These are phyloP conservation scores for Przewalskia tangutica DNA, from an alignment of 257 asterid species.

Conservation along the genomic window DNA sequence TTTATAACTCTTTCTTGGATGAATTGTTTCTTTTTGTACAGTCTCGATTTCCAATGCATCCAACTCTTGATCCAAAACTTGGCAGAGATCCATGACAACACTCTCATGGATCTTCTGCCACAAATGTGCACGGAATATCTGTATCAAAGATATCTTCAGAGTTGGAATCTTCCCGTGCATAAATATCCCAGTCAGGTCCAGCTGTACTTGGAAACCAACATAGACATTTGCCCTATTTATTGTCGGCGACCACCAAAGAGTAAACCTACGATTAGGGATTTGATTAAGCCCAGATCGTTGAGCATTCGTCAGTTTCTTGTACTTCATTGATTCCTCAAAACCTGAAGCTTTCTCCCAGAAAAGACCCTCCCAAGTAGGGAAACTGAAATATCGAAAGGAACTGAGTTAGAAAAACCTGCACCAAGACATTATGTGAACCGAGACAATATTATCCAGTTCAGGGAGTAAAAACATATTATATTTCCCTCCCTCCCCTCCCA, in stretches of 20 bases:
- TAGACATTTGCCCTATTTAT: conserved; percentile 95
- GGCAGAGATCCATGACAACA: conserved; percentile 99
- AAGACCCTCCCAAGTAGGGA: conserved; percentile 99
- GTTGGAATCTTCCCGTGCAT: conserved; percentile 99
- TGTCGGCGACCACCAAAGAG: conserved; percentile 99
- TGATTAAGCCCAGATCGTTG: conserved; percentile 99
- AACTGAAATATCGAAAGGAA: conserved; percentile 39
- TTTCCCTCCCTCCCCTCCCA: too few relatives aligned
- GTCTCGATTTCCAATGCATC: conserved; percentile 98
- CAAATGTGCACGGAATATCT: conserved; percentile 99
- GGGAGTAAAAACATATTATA: not conserved
- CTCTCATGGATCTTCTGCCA: conserved; percentile 99
- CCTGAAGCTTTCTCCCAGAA: conserved; percentile 99
- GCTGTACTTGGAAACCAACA: conserved; percentile 99
- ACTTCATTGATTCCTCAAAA: conserved; percentile 98
- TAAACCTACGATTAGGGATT: conserved; percentile 90
- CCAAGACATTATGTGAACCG: not conserved
- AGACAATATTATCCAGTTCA: not conserved
- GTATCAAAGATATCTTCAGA: conserved; percentile 87
- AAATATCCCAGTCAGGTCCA: conserved; percentile 96
- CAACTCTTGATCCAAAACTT: conserved; percentile 95
- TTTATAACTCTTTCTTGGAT: conserved; percentile 23
- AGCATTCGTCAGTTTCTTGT: conserved; percentile 93
- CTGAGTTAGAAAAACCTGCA: not conserved
- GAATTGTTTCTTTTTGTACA: conserved; percentile 14